Conservation (phyloP, 2,329 filamentous ascomycete genomes). For the Coniochaeta hoffmannii region DNA sequence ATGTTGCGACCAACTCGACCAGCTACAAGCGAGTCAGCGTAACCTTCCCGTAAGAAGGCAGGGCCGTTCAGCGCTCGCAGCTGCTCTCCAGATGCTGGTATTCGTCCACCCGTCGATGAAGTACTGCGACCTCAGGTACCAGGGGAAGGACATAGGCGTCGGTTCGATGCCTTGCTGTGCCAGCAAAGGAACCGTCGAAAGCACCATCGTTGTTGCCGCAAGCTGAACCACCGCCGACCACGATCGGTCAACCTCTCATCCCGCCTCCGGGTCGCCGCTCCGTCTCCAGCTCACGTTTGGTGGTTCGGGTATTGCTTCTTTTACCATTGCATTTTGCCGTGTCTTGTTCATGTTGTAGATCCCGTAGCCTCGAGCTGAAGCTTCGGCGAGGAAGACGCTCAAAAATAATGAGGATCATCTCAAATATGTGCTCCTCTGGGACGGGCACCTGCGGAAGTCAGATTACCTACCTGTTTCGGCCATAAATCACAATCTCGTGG, state of each 20-base stretch:
- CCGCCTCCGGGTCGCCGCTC: background rate
- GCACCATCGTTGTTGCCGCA: slow-evolving; percentile 37
- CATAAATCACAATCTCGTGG: no score
- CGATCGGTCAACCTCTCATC: background rate
- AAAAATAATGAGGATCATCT: no score
- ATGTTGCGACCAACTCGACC: slow-evolving; percentile 21
- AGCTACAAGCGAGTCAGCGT: background rate
- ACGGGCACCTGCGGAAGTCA: no score
- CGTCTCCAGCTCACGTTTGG: background rate
- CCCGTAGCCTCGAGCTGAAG: background rate
- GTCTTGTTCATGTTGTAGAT: background rate
- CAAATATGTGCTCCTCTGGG: no score
- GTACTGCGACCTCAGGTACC: slow-evolving; percentile 18
- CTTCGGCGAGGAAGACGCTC: no score
- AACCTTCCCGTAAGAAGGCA: background rate
- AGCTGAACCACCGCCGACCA: background rate
- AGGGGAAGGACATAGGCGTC: slow-evolving; percentile 10
- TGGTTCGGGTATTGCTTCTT: background rate
- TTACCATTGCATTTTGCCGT: background rate
- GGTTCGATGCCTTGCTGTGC: slow-evolving; percentile 7
- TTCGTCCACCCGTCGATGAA: slow-evolving; percentile 17
- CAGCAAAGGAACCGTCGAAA: slow-evolving; percentile 21
- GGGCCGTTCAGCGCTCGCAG: slow-evolving; percentile 9
- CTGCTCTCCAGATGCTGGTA: slow-evolving; percentile 17
- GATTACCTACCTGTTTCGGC: no score